Evolutionary conservation across 768 basidiomycete species (phyloP).

Genomic region (Boletus coccyginus): DNA sequence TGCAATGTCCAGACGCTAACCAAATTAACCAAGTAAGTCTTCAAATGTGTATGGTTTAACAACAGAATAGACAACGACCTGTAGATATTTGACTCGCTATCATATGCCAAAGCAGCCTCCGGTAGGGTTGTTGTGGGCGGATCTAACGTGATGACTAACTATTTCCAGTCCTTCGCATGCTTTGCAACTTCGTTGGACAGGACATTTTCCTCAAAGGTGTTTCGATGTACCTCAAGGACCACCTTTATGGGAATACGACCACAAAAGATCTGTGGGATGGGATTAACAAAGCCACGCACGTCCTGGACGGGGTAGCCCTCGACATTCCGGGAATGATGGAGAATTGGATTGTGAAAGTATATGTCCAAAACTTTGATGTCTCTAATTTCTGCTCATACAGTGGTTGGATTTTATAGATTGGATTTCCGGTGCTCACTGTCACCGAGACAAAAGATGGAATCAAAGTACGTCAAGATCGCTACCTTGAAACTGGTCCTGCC

Average conservation of each 20-base stretch:
- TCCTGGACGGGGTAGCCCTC: constrained; percentile 28
- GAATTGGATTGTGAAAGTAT: constrained; percentile 84
- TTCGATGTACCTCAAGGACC: constrained; percentile 87
- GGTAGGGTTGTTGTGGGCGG: constrained; percentile 37
- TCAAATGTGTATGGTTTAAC: background rate
- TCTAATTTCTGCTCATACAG: background rate
- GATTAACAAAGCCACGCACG: constrained; percentile 69
- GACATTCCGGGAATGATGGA: constrained; percentile 83
- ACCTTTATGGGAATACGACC: constrained; percentile 80
- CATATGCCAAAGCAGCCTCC: constrained; percentile 82
- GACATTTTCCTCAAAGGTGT: constrained; percentile 86
- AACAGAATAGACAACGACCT: background rate
- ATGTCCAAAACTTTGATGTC: background rate
- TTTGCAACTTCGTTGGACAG: constrained; percentile 84
- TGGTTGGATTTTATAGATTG: constrained; percentile 41
- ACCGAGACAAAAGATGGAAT: constrained; percentile 73
- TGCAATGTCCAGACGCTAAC: constrained; percentile 83
- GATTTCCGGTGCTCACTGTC: constrained; percentile 89
- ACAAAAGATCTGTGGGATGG: constrained; percentile 89
- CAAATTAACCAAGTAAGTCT: constrained; percentile 67
- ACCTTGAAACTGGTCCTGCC: constrained; percentile 80
- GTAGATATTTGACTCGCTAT: constrained; percentile 89
- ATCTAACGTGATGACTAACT: background rate
- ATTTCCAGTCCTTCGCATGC: constrained; percentile 82
- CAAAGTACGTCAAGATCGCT: constrained; percentile 84